Conservation (phyloP, 768 basidiomycete species). For the Astraeus odoratus region DNA sequence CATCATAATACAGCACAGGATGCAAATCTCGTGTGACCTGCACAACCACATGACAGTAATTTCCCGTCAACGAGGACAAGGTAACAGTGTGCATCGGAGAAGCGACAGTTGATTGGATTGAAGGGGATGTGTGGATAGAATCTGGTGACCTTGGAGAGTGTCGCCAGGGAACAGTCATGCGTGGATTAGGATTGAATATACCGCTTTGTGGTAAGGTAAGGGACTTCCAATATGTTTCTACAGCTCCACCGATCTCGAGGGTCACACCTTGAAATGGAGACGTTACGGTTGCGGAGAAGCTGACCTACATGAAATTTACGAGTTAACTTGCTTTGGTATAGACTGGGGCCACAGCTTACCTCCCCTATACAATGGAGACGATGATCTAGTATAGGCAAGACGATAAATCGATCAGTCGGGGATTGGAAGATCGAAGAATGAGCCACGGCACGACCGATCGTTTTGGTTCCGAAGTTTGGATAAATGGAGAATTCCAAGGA, state of each 20-base stretch:
- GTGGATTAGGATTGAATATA: constrained; percentile 26
- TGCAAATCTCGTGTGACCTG: constrained; percentile 90
- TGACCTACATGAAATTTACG: constrained; percentile 45
- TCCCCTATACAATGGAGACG: constrained; percentile 93
- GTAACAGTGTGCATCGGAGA: constrained; percentile 56
- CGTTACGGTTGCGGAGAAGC: constrained; percentile 82
- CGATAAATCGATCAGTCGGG: constrained; percentile 46
- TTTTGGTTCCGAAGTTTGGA: constrained; percentile 95
- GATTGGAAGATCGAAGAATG: constrained; percentile 65
- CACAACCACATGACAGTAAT: constrained; percentile 76
- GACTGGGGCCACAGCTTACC: constrained; percentile 34
- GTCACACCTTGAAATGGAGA: constrained; percentile 89
- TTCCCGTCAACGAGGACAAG: constrained; percentile 85
- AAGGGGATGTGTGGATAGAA: constrained; percentile 68
- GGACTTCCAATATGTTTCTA: constrained; percentile 99
- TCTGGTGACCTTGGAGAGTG: constrained; percentile 32
- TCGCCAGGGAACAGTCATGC: constrained; percentile 30
- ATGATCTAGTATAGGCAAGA: constrained; percentile 84
- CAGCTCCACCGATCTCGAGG: constrained; percentile 87
- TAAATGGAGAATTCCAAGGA: constrained; percentile 90
- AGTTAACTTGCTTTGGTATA: constrained; percentile 2
- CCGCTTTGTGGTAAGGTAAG: constrained; percentile 25
- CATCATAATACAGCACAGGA: constrained; percentile 80
- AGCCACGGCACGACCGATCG: constrained; percentile 88
- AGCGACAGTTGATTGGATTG: constrained; percentile 45